Evolutionary conservation across 345 rosid genomes (phyloP), one percentile per base, ranked within the genome.

Genomic region (Hibiscus tridactylites): DNA sequence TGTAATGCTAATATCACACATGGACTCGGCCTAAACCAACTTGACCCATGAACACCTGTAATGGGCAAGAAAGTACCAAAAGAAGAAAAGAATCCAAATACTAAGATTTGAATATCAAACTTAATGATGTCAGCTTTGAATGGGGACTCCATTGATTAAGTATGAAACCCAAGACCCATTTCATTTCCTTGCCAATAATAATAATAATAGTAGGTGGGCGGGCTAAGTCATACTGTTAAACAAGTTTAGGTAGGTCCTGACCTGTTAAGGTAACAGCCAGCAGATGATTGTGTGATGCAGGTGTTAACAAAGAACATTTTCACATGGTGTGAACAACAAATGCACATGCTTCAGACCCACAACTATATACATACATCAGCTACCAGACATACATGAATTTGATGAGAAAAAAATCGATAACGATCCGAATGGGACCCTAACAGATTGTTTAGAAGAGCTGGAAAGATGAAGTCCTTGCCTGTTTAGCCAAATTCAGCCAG

Each of bases 301-400:
- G 44, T 35, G 37, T 39, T 53, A 8, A 61, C 61, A 24, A 65
- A 53, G 74, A 73, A 54, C 75, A 73, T 59, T 19, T 61, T 78
- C 84, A 79, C 84, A 80, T 78, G 81, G 65, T 39, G 1, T 47
- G 37, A 71, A 70, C 74, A 65, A 73, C 80, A 71, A 26, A 21
- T 49, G 71, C 83, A 82, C 85, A 71, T 76, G 83, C 56, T 73
- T 50, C 33, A 50, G 28, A 73, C 79, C 76, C 81, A 70, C 67
- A 37, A 4, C 10, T 12, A 2, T 44, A 65, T 42, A 47, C 31
- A 42, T 42, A 39, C 46, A 46, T n/a, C 47, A 12, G 54, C 61
- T n/a, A 26, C 9, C 44, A 58, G 37, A 54, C 53, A 33, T 39
- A 39, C 9, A 39, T 1, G 44, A 39, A 7, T 10, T 5, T 39